phyloP scores from a whole-genome alignment of 176 grass and related monocot genomes.

The Pharus latifolius region DNA sequence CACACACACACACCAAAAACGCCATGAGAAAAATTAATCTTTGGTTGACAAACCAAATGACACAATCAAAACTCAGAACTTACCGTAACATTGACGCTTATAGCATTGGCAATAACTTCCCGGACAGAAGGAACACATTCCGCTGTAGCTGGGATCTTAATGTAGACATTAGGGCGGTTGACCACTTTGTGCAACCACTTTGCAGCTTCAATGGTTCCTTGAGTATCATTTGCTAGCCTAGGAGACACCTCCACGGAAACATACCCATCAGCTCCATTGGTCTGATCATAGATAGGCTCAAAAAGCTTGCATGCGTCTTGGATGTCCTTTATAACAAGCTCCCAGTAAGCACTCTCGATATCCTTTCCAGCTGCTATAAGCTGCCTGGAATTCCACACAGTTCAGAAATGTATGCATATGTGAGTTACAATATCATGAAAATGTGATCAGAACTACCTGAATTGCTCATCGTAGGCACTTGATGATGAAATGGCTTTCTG shows the following conservation, averaged over 20 bases:
- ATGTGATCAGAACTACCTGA: conserved; percentile 37
- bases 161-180: conserved; percentile 83
- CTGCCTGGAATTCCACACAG: conserved; percentile 24
- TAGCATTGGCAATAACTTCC: conserved; percentile 84
- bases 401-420: background rate
- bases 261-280: conserved; percentile 84
- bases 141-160: conserved; percentile 95
- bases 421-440: background rate
- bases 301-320: conserved; percentile 95
- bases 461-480: conserved; percentile 89
- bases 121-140: conserved; percentile 87
- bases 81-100: conserved; percentile 98
- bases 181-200: conserved; percentile 93
- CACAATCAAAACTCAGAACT: conserved; percentile 5
- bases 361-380: conserved; percentile 80
- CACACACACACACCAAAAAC: too few species aligned
- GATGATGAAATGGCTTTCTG: conserved; percentile 96
- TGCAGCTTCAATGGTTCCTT: conserved; percentile 83
- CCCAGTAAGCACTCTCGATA: conserved; percentile 77
- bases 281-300: conserved; percentile 77
- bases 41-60: too few species aligned
- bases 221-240: conserved; percentile 85
- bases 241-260: conserved; percentile 97
- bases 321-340: conserved; percentile 97
- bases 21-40: too few species aligned